Conservation (phyloP, 805 yeast genomes). For the Candida ficus region DNA sequence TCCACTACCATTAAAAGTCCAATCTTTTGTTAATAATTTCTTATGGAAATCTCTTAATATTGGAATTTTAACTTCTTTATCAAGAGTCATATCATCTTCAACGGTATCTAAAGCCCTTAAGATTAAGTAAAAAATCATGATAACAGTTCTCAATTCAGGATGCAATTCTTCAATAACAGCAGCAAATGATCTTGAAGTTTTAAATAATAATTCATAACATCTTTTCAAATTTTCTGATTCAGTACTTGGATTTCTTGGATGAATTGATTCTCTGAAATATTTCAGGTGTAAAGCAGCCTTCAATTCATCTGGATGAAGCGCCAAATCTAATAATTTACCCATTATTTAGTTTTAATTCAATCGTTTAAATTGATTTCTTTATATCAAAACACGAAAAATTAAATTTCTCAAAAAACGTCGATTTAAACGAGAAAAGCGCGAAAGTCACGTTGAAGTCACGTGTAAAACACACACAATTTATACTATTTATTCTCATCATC, state of each 20-base stretch:
- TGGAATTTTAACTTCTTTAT: conserved; percentile 66
- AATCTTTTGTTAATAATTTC: conserved; percentile 58
- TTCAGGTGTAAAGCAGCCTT: conserved; percentile 60
- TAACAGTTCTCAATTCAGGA: conserved; percentile 79
- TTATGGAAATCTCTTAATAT: conserved; percentile 62
- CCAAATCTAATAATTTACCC: conserved; percentile 57
- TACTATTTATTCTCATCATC: no score
- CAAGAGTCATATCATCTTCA: conserved; percentile 92
- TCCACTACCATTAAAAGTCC: conserved; percentile 76
- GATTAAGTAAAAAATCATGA: conserved; percentile 79
- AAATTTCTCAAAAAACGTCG: no score
- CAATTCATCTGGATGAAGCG: conserved; percentile 68
- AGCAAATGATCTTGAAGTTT: conserved; percentile 89
- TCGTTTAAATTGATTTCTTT: no score
- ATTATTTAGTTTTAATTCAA: no score
- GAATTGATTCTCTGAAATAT: conserved; percentile 34
- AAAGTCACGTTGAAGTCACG: no score
- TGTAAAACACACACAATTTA: no score
- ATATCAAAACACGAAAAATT: no score
- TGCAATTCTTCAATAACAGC: conserved; percentile 88
- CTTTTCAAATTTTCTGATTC: conserved; percentile 43
- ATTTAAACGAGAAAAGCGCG: no score
- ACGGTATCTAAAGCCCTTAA: conserved; percentile 91
- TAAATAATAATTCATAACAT: conserved; percentile 62
- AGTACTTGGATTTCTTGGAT: conserved; percentile 29